Conservation (phyloP, 2,329 filamentous ascomycete genomes). For the Aspergillus arachidicola region DNA sequence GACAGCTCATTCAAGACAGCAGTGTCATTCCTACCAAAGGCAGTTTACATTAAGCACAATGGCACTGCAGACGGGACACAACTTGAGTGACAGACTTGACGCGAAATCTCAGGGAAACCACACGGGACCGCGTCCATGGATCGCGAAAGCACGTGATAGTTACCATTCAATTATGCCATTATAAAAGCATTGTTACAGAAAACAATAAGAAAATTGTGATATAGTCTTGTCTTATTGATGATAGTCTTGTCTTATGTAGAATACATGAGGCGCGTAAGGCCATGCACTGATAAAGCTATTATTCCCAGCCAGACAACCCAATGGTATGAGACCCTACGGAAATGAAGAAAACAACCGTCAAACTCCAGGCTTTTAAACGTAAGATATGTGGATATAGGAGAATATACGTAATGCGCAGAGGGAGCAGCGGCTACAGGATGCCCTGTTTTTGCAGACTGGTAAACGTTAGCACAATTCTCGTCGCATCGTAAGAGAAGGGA, state of each 20-base stretch:
- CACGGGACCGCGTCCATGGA: conserved; percentile 29
- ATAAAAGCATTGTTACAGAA: not conserved
- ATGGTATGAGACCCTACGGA: conserved; percentile 13
- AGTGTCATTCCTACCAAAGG: not conserved
- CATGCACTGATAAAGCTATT: conserved; percentile 13
- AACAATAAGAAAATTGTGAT: not conserved
- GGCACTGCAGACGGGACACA: not conserved
- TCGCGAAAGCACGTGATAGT: conserved; percentile 37
- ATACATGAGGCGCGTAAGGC: conserved; percentile 20
- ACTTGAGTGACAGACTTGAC: not conserved
- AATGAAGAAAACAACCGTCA: conserved; percentile 25
- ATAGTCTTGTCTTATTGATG: conserved; percentile 10
- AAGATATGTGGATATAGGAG: conserved; percentile 14
- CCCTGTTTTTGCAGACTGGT: conserved; percentile 79
- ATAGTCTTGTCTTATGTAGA: conserved; percentile 14
- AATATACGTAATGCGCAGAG: conserved; percentile 4
- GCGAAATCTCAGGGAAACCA: conserved; percentile 2
- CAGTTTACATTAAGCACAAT: not conserved
- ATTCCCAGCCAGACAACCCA: conserved; percentile 21
- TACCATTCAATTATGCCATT: not conserved
- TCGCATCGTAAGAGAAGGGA: not conserved
- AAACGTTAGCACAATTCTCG: conserved; percentile 25
- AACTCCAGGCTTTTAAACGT: conserved; percentile 35
- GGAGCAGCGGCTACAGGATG: conserved; percentile 59
- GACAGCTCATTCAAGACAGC: not conserved